Evolutionary conservation across 164 flowering plant species (phyloP).

Genomic region (Piper longum): DNA sequence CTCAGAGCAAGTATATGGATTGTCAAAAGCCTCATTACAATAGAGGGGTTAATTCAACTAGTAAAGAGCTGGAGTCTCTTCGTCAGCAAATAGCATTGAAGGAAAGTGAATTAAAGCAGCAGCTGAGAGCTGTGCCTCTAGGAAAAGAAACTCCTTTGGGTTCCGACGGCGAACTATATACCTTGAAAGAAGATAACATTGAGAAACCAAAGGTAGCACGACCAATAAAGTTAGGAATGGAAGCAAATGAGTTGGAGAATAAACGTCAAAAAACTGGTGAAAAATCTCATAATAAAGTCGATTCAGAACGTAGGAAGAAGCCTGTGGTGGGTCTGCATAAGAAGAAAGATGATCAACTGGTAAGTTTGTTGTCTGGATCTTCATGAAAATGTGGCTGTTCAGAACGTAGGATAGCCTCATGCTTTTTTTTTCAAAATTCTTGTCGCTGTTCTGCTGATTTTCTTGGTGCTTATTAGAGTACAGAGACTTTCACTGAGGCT

Average conservation of each 20-base stretch:
- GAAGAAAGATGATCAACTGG: not conserved
- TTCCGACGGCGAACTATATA: conserved; percentile 12
- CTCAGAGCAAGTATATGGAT: conserved; percentile 11
- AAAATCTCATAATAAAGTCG: conserved; percentile 11
- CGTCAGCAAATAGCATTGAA: conserved; percentile 67
- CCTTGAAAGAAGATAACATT: conserved; percentile 10
- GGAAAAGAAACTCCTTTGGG: conserved; percentile 25
- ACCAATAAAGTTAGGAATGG: not conserved
- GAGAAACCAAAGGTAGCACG: not conserved
- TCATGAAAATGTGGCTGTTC: too few species aligned
- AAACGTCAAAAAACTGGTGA: conserved; percentile 36
- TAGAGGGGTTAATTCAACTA: conserved; percentile 18
- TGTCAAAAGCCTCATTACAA: conserved; percentile 20
- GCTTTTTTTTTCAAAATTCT: not conserved
- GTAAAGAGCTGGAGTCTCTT: conserved; percentile 43
- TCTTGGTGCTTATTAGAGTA: not conserved
- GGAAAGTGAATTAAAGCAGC: conserved; percentile 49
- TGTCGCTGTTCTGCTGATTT: not conserved
- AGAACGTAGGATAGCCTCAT: not conserved
- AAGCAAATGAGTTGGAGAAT: conserved; percentile 23
- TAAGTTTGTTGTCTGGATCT: not conserved
- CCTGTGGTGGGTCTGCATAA: conserved; percentile 1
- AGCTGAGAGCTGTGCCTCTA: conserved; percentile 25
- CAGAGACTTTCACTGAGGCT: not conserved
- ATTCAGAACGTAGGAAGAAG: conserved; percentile 9